A percentile compares a stretch with the other conserved stretches of the same genome.
These are phyloP conservation scores for Acer campestre DNA, from an alignment of 345 rosid genomes.

Conservation along the genomic window DNA sequence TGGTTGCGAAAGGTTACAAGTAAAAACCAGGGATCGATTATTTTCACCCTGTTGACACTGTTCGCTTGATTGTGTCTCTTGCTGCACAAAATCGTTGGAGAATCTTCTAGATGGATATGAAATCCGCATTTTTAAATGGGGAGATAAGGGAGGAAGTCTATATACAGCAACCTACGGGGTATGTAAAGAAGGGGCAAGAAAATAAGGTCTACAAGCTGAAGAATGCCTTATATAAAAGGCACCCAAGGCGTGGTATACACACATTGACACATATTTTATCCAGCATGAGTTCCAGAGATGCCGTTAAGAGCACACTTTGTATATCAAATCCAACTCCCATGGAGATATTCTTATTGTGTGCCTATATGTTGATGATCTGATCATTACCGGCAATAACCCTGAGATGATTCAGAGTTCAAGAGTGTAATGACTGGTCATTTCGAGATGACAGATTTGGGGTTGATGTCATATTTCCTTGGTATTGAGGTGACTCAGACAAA, in stretches of 20 bases:
- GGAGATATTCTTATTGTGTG: not conserved
- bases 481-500: too few species aligned
- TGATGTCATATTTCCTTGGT: not conserved
- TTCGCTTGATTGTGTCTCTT: too few species aligned
- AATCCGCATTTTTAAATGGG: not conserved
- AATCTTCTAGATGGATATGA: not conserved
- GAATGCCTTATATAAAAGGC: not conserved
- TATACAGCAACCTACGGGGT: not conserved
- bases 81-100: too few species aligned
- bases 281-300: not conserved
- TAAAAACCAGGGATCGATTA: not conserved
- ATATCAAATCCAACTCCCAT: not conserved
- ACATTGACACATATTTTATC: not conserved
- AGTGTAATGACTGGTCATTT: not conserved
- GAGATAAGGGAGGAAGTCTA: not conserved
- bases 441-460: not conserved
- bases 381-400: not conserved
- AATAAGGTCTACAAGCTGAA: not conserved
- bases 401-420: not conserved
- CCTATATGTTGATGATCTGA: constrained; percentile 3
- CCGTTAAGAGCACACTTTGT: not conserved
- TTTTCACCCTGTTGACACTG: too few species aligned
- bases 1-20: not conserved
- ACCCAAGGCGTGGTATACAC: not conserved
- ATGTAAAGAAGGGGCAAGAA: not conserved